These are phyloP conservation scores for Neurospora sp. DNA, from an alignment of 495 filamentous ascomycete species.

Conservation along the genomic window DNA sequence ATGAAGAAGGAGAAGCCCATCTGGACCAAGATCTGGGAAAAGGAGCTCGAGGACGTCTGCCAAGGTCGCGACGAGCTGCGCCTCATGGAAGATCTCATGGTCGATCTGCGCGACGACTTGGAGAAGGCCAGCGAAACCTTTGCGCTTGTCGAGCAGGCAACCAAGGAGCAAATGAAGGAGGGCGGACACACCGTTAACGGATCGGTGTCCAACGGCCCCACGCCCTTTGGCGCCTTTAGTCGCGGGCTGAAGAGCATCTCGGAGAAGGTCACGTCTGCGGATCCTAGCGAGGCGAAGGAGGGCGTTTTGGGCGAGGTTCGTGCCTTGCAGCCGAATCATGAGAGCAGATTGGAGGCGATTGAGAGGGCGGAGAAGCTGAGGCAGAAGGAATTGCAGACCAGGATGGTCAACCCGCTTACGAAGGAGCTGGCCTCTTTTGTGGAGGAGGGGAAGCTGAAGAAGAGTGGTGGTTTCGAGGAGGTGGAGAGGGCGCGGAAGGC, in stretches of 20 bases:
- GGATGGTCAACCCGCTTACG: slow-evolving; percentile 69
- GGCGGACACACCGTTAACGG: slow-evolving; percentile 37
- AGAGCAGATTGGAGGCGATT: slow-evolving; percentile 85
- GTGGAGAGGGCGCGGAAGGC: slow-evolving; percentile 72
- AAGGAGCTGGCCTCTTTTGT: slow-evolving; percentile 86
- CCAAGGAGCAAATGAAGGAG: slow-evolving; percentile 85
- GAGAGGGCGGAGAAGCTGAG: slow-evolving; percentile 85
- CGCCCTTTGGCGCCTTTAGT: slow-evolving; percentile 40
- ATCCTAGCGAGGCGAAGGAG: slow-evolving; percentile 77
- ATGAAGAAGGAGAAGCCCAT: slow-evolving; percentile 83
- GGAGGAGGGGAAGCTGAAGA: slow-evolving; percentile 86
- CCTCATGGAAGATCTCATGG: slow-evolving; percentile 85
- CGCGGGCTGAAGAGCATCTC: slow-evolving; percentile 45
- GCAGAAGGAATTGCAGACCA: slow-evolving; percentile 74
- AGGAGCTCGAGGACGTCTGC: slow-evolving; percentile 87
- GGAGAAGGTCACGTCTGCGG: slow-evolving; percentile 47
- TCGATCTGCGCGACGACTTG: slow-evolving; percentile 87
- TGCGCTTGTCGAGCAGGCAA: slow-evolving; percentile 88
- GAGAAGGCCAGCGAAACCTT: slow-evolving; percentile 92
- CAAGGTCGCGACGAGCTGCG: slow-evolving; percentile 88
- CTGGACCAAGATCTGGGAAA: slow-evolving; percentile 98
- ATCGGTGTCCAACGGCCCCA: slow-evolving; percentile 24
- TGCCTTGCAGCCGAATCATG: slow-evolving; percentile 90
- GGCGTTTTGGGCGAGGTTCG: slow-evolving; percentile 87
- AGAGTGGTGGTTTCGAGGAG: slow-evolving; percentile 90